Percentiles rank a stretch among this genome's conserved stretches.
These are phyloP conservation scores for Cryptosporidium viatorum DNA, from an alignment of 169 alveolate genomes.

Conservation along the genomic window DNA sequence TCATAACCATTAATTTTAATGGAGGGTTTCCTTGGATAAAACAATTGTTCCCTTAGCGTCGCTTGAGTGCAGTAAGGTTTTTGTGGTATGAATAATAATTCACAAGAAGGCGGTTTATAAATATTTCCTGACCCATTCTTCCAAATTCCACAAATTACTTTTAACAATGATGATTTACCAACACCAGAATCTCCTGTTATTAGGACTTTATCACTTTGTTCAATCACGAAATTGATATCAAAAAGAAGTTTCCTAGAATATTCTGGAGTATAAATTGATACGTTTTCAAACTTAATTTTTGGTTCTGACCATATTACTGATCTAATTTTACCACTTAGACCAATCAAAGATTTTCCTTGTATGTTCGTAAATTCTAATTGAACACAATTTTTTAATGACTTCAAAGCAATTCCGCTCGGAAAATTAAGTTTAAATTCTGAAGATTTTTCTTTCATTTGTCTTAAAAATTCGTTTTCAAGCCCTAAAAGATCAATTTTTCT, in stretches of 20 bases:
- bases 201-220: slow-evolving; percentile 45
- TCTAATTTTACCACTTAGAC: slow-evolving; percentile 38
- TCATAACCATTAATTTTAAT: neutral
- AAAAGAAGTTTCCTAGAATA: slow-evolving; percentile 7
- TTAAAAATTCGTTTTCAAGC: slow-evolving; percentile 26
- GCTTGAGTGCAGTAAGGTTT: slow-evolving; percentile 71
- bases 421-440: slow-evolving; percentile 33
- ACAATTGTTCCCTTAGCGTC: slow-evolving; percentile 65
- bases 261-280: slow-evolving; percentile 34
- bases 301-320: slow-evolving; percentile 58
- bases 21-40: slow-evolving; percentile 35
- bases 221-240: neutral
- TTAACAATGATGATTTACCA: slow-evolving; percentile 73
- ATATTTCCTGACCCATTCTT: slow-evolving; percentile 69
- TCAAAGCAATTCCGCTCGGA: neutral
- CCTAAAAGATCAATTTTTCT: neutral
- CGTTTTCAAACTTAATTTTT: slow-evolving; percentile 12
- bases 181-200: slow-evolving; percentile 74
- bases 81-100: slow-evolving; percentile 70
- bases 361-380: neutral
- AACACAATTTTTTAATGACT: slow-evolving; percentile 4
- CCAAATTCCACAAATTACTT: slow-evolving; percentile 73
- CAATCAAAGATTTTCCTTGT: neutral
- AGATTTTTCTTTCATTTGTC: neutral
- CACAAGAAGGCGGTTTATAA: slow-evolving; percentile 27